Conservation (phyloP, 2,329 filamentous ascomycete species). For the Clonostachys rosea region DNA sequence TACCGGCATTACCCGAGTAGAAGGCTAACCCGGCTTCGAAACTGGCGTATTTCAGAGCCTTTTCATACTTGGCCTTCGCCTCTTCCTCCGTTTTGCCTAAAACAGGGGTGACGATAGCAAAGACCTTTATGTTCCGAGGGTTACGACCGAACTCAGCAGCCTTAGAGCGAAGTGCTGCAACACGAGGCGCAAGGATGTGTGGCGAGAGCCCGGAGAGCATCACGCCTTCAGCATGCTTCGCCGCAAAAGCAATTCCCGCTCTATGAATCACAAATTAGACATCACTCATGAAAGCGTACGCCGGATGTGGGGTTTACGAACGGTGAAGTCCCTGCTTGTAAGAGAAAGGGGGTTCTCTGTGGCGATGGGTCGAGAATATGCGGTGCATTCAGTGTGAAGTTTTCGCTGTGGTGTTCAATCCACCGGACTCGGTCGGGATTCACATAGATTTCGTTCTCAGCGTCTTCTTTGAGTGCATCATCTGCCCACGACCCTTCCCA, state of each 20-base stretch:
- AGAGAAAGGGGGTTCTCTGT: conserved; percentile 44
- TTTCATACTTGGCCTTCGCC: conserved; percentile 44
- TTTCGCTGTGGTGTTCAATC: conserved; percentile 56
- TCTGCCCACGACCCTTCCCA: conserved; percentile 41
- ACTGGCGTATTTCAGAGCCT: conserved; percentile 45
- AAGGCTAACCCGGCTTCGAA: conserved; percentile 49
- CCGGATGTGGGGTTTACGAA: conserved; percentile 49
- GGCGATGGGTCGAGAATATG: conserved; percentile 35
- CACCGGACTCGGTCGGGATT: conserved; percentile 53
- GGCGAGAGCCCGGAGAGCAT: conserved; percentile 50
- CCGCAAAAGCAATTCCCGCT: conserved; percentile 51
- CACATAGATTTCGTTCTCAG: conserved; percentile 24
- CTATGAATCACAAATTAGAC: conserved; percentile 13
- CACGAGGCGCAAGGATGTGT: conserved; percentile 30
- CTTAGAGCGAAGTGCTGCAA: conserved; percentile 47
- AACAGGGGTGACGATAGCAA: conserved; percentile 43
- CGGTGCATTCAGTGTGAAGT: conserved; percentile 25
- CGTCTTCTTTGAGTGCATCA: conserved; percentile 50
- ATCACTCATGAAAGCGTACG: conserved; percentile 50
- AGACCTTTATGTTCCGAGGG: conserved; percentile 51
- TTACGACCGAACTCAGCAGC: conserved; percentile 42
- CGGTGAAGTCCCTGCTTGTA: conserved; percentile 53
- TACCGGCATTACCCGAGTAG: conserved; percentile 54
- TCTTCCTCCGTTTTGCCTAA: conserved; percentile 45
- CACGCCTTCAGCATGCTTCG: conserved; percentile 55